These are phyloP conservation scores for Tieghemostelium lacteum DNA, from an alignment of 78 protist genomes.

Conservation along the genomic window DNA sequence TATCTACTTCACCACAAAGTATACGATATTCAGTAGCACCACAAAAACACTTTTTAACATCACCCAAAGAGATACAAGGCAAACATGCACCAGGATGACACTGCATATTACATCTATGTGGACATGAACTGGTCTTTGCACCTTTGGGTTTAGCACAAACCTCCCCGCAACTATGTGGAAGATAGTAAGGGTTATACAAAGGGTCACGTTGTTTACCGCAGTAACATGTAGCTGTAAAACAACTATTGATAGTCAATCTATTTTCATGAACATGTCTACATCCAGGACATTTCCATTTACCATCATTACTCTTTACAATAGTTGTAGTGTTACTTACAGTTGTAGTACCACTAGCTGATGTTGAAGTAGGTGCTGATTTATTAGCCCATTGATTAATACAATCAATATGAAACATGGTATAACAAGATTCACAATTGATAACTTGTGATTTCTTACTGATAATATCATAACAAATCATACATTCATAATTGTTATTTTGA, in stretches of 20 bases:
- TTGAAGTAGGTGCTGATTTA: too few relatives aligned
- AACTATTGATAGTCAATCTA: background rate
- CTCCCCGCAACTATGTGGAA: slow-evolving; percentile 80
- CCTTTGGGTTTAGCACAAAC: slow-evolving; percentile 70
- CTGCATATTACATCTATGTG: slow-evolving; percentile 68
- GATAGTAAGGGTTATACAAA: slow-evolving; percentile 26
- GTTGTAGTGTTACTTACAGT: background rate
- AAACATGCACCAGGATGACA: slow-evolving; percentile 89
- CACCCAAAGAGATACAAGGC: slow-evolving; percentile 69
- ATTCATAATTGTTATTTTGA: slow-evolving; percentile 41
- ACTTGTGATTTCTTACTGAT: slow-evolving; percentile 29
- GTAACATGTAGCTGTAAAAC: slow-evolving; percentile 66
- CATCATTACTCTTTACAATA: slow-evolving; percentile 3
- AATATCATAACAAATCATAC: slow-evolving; percentile 85
- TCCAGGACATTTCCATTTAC: slow-evolving; percentile 82
- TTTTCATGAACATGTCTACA: slow-evolving; percentile 29
- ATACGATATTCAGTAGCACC: slow-evolving; percentile 30
- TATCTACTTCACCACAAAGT: slow-evolving; percentile 75
- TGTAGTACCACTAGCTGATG: background rate
- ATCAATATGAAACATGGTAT: slow-evolving; percentile 72
- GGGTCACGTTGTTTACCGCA: slow-evolving; percentile 74
- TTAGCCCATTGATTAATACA: slow-evolving; percentile 80
- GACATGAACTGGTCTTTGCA: slow-evolving; percentile 74
- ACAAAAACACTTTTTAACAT: slow-evolving; percentile 55
- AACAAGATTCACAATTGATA: slow-evolving; percentile 74